These are phyloP conservation scores for Yamadazyma phyllophila DNA, from an alignment of 805 yeast species.

Conservation along the genomic window DNA sequence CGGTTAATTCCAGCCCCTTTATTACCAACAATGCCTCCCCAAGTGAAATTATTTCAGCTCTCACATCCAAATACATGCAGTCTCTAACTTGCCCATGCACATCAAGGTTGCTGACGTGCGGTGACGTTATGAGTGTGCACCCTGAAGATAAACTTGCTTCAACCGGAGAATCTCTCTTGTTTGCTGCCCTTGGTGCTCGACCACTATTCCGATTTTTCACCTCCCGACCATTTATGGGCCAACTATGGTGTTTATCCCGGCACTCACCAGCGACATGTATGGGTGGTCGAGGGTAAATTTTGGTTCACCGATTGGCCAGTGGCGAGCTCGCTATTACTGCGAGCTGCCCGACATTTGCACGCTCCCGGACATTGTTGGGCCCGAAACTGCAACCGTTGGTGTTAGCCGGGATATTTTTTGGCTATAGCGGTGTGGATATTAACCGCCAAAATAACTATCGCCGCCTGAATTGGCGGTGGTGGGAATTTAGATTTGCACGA, in stretches of 20 bases:
- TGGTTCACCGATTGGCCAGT: too few relatives aligned
- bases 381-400: too few relatives aligned
- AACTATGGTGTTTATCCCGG: neutral
- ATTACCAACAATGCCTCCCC: neutral
- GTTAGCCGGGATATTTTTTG: too few relatives aligned
- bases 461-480: too few relatives aligned
- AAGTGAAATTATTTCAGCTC: neutral
- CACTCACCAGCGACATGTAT: neutral
- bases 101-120: neutral
- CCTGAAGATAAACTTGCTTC: conserved; percentile 2
- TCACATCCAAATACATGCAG: neutral
- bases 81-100: neutral
- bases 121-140: conserved; percentile 7
- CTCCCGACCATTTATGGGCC: neutral
- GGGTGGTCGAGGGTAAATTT: too few relatives aligned
- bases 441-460: too few relatives aligned
- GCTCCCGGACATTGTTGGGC: too few relatives aligned
- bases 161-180: neutral
- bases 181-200: neutral
- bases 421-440: too few relatives aligned
- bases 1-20: too few relatives aligned
- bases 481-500: too few relatives aligned
- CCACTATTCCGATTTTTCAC: neutral
- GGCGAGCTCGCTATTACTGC: too few relatives aligned
- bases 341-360: too few relatives aligned